Conservation (phyloP, 2,329 filamentous ascomycete genomes). For the Monilinia fructicola region DNA sequence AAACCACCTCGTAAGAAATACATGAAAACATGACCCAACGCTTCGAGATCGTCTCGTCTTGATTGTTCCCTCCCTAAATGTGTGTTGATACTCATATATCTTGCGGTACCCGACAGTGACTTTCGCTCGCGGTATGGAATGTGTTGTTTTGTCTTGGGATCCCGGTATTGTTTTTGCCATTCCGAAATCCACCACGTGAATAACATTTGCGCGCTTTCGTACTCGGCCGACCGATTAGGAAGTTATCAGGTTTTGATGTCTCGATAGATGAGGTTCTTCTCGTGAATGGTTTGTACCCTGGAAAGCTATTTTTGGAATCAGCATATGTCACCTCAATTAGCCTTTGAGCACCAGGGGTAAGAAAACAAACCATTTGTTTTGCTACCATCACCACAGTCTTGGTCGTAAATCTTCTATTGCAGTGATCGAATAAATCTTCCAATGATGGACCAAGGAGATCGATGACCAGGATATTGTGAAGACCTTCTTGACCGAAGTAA, state of each 20-base stretch:
- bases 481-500: constrained; percentile 97
- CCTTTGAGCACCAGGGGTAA: background rate
- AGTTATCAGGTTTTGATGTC: constrained; percentile 99
- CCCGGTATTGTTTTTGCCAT: constrained; percentile 99
- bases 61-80: constrained; percentile 96
- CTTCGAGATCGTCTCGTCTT: constrained; percentile 91
- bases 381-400: constrained; percentile 99
- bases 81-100: constrained; percentile 99
- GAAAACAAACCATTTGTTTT: constrained; percentile 81
- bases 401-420: constrained; percentile 88
- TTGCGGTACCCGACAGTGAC: constrained; percentile 90
- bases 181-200: constrained; percentile 97
- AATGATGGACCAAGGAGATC: constrained; percentile 92
- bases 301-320: constrained; percentile 60
- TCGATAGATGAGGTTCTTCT: constrained; percentile 98
- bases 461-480: constrained; percentile 98
- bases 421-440: constrained; percentile 97
- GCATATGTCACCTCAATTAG: background rate
- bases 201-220: constrained; percentile 96
- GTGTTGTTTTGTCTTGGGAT: constrained; percentile 98
- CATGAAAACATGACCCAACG: constrained; percentile 73
- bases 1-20: constrained; percentile 71
- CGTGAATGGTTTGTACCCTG: constrained; percentile 89
- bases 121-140: constrained; percentile 97
- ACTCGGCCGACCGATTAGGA: constrained; percentile 88